Conservation (phyloP, 164 flowering plant species). For the Stephania yunnanensis region DNA sequence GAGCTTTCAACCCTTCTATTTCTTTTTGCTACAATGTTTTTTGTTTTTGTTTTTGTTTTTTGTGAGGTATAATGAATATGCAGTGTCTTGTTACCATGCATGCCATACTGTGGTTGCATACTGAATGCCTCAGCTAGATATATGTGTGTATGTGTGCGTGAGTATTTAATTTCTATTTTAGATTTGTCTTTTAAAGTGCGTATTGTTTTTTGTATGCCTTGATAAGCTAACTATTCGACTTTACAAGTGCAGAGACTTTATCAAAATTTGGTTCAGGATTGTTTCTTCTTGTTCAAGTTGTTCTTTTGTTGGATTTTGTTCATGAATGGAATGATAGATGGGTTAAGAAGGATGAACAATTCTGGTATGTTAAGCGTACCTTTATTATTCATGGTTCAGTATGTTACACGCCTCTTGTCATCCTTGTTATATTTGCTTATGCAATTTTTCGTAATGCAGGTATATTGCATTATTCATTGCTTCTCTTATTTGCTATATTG, state of each 20-base stretch:
- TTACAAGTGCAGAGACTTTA: conserved; percentile 55
- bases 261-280: conserved; percentile 95
- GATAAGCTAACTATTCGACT: conserved; percentile 2
- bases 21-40: background rate
- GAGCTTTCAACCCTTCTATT: background rate
- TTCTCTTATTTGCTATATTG: conserved; percentile 75
- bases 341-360: conserved; percentile 93
- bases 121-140: background rate
- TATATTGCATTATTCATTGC: conserved; percentile 77
- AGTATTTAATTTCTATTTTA: background rate
- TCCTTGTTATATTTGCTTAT: background rate
- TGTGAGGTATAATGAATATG: background rate
- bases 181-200: background rate
- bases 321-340: conserved; percentile 96
- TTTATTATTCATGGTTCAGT: background rate
- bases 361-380: conserved; percentile 57
- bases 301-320: conserved; percentile 92
- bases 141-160: background rate
- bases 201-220: background rate
- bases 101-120: background rate
- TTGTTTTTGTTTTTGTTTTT: background rate
- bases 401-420: background rate
- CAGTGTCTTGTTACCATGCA: background rate
- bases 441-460: conserved; percentile 39
- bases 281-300: conserved; percentile 98